phyloP scores from a whole-genome alignment of 2,329 filamentous ascomycete species.

The Pezicula radicicola region DNA sequence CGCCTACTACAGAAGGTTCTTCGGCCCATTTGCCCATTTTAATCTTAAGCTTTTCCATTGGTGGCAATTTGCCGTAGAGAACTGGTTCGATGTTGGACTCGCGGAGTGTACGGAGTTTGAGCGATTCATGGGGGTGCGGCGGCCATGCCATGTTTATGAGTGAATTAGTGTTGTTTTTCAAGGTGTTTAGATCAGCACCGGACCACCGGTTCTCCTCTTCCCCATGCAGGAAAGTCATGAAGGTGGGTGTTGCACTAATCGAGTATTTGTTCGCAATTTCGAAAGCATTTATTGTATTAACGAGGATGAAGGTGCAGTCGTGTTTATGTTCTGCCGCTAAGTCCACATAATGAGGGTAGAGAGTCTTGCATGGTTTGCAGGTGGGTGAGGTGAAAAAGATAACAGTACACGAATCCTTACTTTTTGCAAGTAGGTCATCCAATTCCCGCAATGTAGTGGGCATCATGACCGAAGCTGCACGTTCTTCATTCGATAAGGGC shows the following conservation, averaged over 20 bases:
- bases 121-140: constrained; percentile 69
- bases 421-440: constrained; percentile 55
- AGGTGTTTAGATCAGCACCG: constrained; percentile 66
- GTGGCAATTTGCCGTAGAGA: constrained; percentile 76
- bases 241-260: constrained; percentile 80
- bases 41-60: constrained; percentile 73
- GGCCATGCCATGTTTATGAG: constrained; percentile 74
- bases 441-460: constrained; percentile 58
- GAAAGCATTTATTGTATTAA: constrained; percentile 69
- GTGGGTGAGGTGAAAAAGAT: constrained; percentile 92
- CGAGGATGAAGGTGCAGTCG: constrained; percentile 73
- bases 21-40: constrained; percentile 70
- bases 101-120: constrained; percentile 69
- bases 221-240: constrained; percentile 79
- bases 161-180: constrained; percentile 70
- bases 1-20: constrained; percentile 55
- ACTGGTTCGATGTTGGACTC: constrained; percentile 57
- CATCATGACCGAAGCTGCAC: constrained; percentile 53
- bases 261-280: constrained; percentile 63
- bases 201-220: constrained; percentile 76
- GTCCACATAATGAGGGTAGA: constrained; percentile 80
- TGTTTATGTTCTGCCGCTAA: constrained; percentile 70
- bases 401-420: constrained; percentile 67
- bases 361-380: constrained; percentile 77
- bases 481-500: constrained; percentile 11